phyloP scores from a whole-genome alignment of 768 basidiomycete genomes.

The Imleria badia region DNA sequence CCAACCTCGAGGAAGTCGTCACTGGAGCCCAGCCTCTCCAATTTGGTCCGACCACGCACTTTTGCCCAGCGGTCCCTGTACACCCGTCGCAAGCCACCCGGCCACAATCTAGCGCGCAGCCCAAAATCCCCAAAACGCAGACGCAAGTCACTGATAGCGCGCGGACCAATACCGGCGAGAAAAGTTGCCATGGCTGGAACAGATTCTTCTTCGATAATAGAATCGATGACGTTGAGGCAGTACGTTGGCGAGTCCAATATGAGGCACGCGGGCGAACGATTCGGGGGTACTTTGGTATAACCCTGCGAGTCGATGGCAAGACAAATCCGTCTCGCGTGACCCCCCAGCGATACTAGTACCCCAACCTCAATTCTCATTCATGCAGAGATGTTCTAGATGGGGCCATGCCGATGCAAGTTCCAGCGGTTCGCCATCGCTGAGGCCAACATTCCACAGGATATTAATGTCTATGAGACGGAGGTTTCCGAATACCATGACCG shows the following conservation, averaged over 20 bases:
- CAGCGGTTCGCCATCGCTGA: background rate
- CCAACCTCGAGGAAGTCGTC: too few species aligned
- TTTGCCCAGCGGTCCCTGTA: too few species aligned
- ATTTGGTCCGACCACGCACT: too few species aligned
- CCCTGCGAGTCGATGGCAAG: background rate
- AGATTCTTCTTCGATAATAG: background rate
- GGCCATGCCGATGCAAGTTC: background rate
- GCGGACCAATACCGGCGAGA: background rate
- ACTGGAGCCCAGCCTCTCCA: too few species aligned
- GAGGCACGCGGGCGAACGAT: too few species aligned
- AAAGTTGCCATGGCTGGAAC: background rate
- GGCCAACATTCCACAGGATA: background rate
- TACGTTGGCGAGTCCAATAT: too few species aligned
- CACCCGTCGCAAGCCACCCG: too few species aligned
- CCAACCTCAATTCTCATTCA: background rate
- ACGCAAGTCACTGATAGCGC: too few species aligned
- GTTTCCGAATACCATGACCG: background rate
- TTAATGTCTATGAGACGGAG: background rate
- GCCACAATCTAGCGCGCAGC: too few species aligned
- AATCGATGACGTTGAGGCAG: background rate
- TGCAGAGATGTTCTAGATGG: background rate
- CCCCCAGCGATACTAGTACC: background rate
- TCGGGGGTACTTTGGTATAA: background rate
- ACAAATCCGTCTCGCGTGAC: background rate
- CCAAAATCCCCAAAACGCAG: too few species aligned